Conservation (phyloP, 2,329 filamentous ascomycete species). For the Talaromyces rugulosus region DNA sequence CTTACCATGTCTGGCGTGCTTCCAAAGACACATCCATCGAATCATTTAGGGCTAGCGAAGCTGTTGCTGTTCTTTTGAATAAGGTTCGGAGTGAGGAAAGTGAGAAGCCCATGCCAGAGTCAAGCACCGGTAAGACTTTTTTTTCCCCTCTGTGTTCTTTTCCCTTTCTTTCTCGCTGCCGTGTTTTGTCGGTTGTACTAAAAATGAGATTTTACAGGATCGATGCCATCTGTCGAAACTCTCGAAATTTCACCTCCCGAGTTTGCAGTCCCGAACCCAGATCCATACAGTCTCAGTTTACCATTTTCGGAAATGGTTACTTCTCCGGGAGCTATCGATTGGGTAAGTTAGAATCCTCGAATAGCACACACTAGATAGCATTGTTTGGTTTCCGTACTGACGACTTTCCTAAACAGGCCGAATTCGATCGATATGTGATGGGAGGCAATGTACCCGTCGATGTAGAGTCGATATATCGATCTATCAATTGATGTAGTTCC, state of each 20-base stretch:
- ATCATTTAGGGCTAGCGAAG: constrained; percentile 73
- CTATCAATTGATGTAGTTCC: background rate
- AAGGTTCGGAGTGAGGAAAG: constrained; percentile 40
- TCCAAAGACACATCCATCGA: constrained; percentile 73
- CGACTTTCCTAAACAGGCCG: background rate
- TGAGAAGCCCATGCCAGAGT: constrained; percentile 1
- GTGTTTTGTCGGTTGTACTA: background rate
- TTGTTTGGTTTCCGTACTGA: background rate
- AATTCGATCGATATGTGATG: constrained; percentile 12
- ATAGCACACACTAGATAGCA: background rate
- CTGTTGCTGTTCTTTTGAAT: constrained; percentile 73
- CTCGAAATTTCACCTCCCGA: constrained; percentile 9
- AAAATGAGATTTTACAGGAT: background rate
- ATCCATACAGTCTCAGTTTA: constrained; percentile 9
- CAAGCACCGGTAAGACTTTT: constrained; percentile 4
- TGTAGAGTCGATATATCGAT: background rate
- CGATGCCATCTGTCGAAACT: constrained; percentile 10
- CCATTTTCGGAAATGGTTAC: constrained; percentile 13
- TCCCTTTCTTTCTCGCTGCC: background rate
- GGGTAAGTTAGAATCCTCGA: background rate
- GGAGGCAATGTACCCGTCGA: constrained; percentile 5
- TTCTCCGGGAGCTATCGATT: constrained; percentile 12
- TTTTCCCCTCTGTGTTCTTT: background rate
- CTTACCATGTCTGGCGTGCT: constrained; percentile 71
- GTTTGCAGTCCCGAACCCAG: background rate